Evolutionary conservation across 805 yeast genomes (phyloP), one percentile per base, ranked within the genome.

Genomic region (Kazachstania psychrophila): DNA sequence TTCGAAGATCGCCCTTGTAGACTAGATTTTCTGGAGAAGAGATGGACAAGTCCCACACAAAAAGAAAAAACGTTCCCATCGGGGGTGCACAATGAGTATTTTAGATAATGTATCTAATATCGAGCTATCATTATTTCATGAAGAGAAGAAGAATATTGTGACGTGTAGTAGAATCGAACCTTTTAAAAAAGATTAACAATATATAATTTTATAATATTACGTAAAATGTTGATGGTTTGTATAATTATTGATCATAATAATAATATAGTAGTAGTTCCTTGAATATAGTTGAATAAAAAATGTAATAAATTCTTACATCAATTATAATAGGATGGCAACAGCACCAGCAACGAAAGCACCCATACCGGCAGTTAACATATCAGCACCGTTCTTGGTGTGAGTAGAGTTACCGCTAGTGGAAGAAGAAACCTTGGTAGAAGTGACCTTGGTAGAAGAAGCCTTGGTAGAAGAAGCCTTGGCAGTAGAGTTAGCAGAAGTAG

Each of bases 291-390:
- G 24, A 11, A 23, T 17, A 8, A 31, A 31, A 26, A 26, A 6
- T 15, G 16, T 15, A 22, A n/a, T 15, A 18, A 23, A 11, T 12
- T 33, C 13, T 37, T 12, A 19, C 34, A 42, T 23, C 18, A 36
- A 30, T 46, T 37, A 46, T 36, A 46, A 42, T 32, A 46, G 33
- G 35, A 46, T 31, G 19, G 49, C 49, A 15, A 39, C 44, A 30
- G 48, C 49, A 41, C 47, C 49, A 23, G 45, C 49, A 26, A 46
- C 25, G 23, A 34, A 41, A 28, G 49, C 45, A 41, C 49, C 45
- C 34, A 45, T 33, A 41, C 47, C 47, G 15, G 45, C 35, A 18
- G 37, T 27, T 16, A 18, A 22, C 27, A 28, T 29, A 22, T 41
- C 45, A 29, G 45, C 41, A 33, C 42, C 42, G 20, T 34, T 40